Conservation (phyloP, 495 filamentous ascomycete species). For the Tuber melanosporum region DNA sequence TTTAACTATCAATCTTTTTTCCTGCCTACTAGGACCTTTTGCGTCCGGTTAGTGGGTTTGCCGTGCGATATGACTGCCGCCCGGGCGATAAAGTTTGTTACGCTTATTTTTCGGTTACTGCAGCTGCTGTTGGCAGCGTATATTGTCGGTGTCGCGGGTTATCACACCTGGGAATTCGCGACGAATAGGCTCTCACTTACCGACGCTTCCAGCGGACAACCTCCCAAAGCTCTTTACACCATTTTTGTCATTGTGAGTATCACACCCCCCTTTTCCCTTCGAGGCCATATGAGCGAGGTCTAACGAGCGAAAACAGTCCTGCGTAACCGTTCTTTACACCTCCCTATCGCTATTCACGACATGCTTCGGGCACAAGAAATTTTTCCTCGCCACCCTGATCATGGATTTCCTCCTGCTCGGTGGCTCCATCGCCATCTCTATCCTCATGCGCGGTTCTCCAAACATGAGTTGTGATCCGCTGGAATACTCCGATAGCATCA, state of each 20-base stretch:
- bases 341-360: conserved; percentile 18
- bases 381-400: conserved; percentile 13
- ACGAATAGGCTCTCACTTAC: conserved; percentile 7
- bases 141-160: conserved; percentile 26
- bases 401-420: conserved; percentile 17
- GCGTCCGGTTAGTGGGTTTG: not conserved
- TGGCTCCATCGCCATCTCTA: conserved; percentile 15
- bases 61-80: conserved; percentile 6
- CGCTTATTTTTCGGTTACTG: conserved; percentile 17
- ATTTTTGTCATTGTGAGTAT: conserved; percentile 20
- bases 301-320: conserved; percentile 13
- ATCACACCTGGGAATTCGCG: conserved; percentile 24
- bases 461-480: conserved; percentile 3
- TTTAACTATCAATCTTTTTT: not conserved
- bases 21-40: not conserved
- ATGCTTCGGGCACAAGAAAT: conserved; percentile 21
- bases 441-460: conserved; percentile 21
- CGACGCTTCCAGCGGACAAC: conserved; percentile 6
- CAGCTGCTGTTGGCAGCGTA: conserved; percentile 19
- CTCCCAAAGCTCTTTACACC: conserved; percentile 16
- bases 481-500: conserved; percentile 6
- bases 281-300: not conserved
- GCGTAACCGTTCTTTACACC: conserved; percentile 18
- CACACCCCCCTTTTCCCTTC: not conserved
- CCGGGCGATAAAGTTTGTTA: conserved; percentile 11